phyloP scores from a whole-genome alignment of 106 monocot species.

The Hemerocallis citrina region DNA sequence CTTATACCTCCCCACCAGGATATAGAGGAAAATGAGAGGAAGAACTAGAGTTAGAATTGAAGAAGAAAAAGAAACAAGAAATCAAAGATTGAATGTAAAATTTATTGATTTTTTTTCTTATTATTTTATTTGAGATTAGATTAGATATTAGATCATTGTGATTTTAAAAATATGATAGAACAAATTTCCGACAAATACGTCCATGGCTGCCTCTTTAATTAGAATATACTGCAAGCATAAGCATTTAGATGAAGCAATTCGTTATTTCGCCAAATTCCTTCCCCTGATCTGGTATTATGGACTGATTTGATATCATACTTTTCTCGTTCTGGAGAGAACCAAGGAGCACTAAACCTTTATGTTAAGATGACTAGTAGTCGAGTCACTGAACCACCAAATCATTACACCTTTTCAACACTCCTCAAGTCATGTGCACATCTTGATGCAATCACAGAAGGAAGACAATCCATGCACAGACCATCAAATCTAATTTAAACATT shows the following conservation, averaged over 20 bases:
- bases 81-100: no score
- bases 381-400: constrained; percentile 15
- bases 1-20: no score
- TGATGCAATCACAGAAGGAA: constrained; percentile 33
- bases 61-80: no score
- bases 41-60: no score
- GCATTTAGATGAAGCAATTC: constrained; percentile 20
- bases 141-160: no score
- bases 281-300: constrained; percentile 35
- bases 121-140: no score
- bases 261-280: constrained; percentile 30
- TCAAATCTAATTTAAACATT: constrained; percentile 3
- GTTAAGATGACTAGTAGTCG: constrained; percentile 23
- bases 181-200: no score
- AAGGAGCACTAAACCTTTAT: constrained; percentile 29
- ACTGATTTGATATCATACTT: constrained; percentile 40
- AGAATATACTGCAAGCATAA: constrained; percentile 34
- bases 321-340: constrained; percentile 14
- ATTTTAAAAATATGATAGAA: no score
- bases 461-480: constrained; percentile 40
- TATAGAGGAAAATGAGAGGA: no score
- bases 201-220: constrained; percentile 24
- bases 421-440: constrained; percentile 33
- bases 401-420: constrained; percentile 22
- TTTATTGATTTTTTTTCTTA: no score